Evolutionary conservation across 345 rosid genomes (phyloP), one percentile per base, ranked within the genome.

Genomic region (Cardamine occulta): DNA sequence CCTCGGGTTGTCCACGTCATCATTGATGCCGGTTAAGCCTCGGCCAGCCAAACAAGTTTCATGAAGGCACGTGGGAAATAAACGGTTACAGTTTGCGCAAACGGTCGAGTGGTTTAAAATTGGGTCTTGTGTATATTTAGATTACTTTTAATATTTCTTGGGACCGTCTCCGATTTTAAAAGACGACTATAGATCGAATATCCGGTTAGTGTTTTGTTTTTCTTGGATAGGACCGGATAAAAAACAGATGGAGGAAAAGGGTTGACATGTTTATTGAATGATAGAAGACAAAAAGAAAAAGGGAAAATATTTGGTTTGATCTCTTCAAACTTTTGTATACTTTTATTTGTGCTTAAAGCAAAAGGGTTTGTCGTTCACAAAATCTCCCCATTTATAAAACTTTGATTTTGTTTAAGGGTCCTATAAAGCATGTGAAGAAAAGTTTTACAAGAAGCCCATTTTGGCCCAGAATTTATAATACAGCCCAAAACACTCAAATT

Each of bases 21-120:
- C 72, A 6, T 63, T 76, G 65, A 31, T 62, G 32, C 58, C 70
- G 64, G 74, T 61, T 62, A 76, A 76, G 75, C 49, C 66, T 70
- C 24, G 51, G 15, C 18, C 75, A 24, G 80, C 72, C 13, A 77
- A 77, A 47, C 80, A 71, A 64, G 62, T 57, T 37, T 77, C 68
- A 37, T 77, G 55, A 71, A 74, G 44, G 68, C 56, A 59, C 48
- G 28, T 48, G 53, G 9, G 52, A 48, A 18, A 75, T 13, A 59
- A 3, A 31, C 31, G 35, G 48, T 52, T 42, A 60, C 23, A 19
- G 66, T 63, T 77, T 56, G 60, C 47, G 53, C 1, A 53, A 59
- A 62, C 40, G 39, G 63, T 37, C 19, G 54, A 26, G 62, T 67
- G 65, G 51, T 40, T 44, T 62, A 7, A n/a, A 58, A 29, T 26